Conservation (phyloP, 768 basidiomycete species). For the Naematelia encephala region DNA sequence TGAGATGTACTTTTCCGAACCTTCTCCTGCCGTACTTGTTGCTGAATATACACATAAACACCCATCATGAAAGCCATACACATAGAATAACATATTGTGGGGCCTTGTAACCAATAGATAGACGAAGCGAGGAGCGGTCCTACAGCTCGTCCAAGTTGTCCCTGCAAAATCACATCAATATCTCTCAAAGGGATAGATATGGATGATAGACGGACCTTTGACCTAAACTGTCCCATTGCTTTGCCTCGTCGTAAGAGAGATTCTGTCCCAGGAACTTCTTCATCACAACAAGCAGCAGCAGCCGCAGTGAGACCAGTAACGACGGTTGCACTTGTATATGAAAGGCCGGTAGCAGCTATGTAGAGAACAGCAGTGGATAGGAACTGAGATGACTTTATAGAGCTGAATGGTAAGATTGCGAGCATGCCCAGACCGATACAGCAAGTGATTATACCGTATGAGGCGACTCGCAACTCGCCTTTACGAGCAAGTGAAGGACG, state of each 20-base stretch:
- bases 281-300: conserved; percentile 87
- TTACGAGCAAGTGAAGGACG: conserved; percentile 70
- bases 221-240: conserved; percentile 80
- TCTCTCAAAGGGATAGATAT: neutral
- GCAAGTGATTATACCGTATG: conserved; percentile 72
- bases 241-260: conserved; percentile 75
- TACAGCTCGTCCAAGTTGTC: conserved; percentile 87
- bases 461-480: conserved; percentile 79
- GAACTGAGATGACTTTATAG: conserved; percentile 57
- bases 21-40: conserved; percentile 18
- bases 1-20: no score
- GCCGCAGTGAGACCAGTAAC: conserved; percentile 88
- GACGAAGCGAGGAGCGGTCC: conserved; percentile 78
- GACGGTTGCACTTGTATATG: conserved; percentile 92
- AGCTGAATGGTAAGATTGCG: conserved; percentile 64
- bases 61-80: conserved; percentile 25
- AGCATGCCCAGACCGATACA: conserved; percentile 68
- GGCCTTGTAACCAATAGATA: conserved; percentile 48
- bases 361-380: conserved; percentile 40
- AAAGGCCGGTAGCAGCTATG: conserved; percentile 75
- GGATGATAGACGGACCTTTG: conserved; percentile 45
- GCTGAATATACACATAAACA: conserved; percentile 15
- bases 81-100: conserved; percentile 42
- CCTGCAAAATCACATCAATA: conserved; percentile 54
- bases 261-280: conserved; percentile 57